phyloP scores from a whole-genome alignment of 768 basidiomycete genomes.

The Suillus ampliporus region DNA sequence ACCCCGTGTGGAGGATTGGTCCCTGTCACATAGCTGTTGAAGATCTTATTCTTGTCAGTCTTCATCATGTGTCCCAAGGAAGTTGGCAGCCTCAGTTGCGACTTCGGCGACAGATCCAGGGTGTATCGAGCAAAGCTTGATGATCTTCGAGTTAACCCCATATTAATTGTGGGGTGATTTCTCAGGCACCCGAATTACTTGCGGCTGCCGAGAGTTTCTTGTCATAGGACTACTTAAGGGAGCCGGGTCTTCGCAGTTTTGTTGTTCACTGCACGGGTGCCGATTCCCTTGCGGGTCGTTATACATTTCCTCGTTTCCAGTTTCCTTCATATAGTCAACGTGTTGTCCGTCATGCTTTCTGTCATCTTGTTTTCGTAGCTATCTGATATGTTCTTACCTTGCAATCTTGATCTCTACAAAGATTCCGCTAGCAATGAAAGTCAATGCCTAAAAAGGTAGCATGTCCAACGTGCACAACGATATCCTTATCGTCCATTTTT shows the following conservation, averaged over 20 bases:
- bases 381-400: neutral
- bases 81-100: constrained; percentile 79
- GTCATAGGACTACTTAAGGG: too few species aligned
- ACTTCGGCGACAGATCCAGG: constrained; percentile 32
- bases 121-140: neutral
- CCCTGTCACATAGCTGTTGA: constrained; percentile 58
- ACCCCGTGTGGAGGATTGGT: constrained; percentile 63
- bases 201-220: neutral
- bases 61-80: constrained; percentile 80
- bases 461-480: neutral
- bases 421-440: neutral
- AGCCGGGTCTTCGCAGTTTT: neutral
- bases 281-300: neutral
- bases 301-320: neutral
- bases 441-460: neutral
- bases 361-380: neutral
- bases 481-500: neutral
- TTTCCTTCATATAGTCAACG: neutral
- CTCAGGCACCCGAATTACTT: too few species aligned
- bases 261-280: neutral
- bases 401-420: neutral
- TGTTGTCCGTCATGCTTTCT: neutral
- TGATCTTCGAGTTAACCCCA: neutral
- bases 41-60: constrained; percentile 71
- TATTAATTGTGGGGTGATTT: neutral